Base-by-base conservation (phyloP, 192 early-diverging fungal species). In the Rhizoclosmatium sp. region DNA sequence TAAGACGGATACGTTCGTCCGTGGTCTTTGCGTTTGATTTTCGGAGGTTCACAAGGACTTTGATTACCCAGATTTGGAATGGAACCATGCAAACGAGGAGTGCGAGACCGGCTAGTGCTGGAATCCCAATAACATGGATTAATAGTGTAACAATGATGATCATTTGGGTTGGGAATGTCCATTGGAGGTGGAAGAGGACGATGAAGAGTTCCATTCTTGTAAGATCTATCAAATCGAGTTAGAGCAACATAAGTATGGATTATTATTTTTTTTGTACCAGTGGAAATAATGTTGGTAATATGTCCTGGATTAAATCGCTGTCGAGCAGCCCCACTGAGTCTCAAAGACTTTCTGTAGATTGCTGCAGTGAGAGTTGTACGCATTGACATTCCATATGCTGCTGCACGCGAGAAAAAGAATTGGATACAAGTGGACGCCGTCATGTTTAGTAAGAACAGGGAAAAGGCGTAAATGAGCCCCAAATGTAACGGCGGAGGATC, bases 331-430 rank as follows among this genome's bases (percentile, higher is more conserved):
- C 85, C 82, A 9, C 86, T 84, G 41, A 93, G 73, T 0, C 82
- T 81, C 21, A 91, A 76, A 3, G 90, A 70, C 74, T 93, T 93
- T 12, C 87, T 84, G 75, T 90, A 93, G 54, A 93, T 86, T 56
- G 85, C 66, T 19, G 76, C 85, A 21, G 85, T 85, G 16, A 93
- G 65, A 4, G 88, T 84, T 0, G 84, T 79, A 2, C 89, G 88
- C 14, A 89, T 62, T 10, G 59, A 59, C 73, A 75, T 75, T 19
- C 59, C 41, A 14, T 75, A 75, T 19, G 73, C 73, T 14, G 41
- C 3, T 2, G 73, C 73, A 19, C 73, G 58, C 21, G 73, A 75
- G 39, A 75, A 75, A 31, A 69, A 66, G 47, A 69, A 69, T 40
- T 78, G 78, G 78, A 78, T 74, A 62, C 62, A 16, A 23, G 67